Base-by-base conservation (phyloP, 2,329 filamentous ascomycete species). In the Diaporthe aspalathi region DNA sequence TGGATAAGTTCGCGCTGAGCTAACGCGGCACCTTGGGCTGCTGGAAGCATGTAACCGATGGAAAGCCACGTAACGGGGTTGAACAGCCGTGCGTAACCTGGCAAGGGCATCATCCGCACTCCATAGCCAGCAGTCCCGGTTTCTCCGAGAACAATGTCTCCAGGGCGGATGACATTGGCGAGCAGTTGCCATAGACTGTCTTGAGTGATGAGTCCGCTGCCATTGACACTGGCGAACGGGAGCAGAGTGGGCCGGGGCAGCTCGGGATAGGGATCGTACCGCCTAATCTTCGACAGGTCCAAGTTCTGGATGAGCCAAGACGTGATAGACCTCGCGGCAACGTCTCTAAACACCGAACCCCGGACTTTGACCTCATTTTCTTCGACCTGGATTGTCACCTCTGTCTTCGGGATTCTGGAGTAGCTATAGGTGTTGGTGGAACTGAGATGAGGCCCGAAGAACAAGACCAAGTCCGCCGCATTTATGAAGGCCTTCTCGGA, bases 21-120 rank as follows among this genome's bases (percentile, higher is more conserved):
- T n/a, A n/a, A n/a, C n/a, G n/a, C n/a, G n/a, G n/a, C n/a, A n/a
- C n/a, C n/a, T n/a, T n/a, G n/a, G n/a, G n/a, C n/a, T n/a, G n/a
- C n/a, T n/a, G n/a, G n/a, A n/a, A n/a, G n/a, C n/a, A n/a, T n/a
- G n/a, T n/a, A n/a, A n/a, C n/a, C n/a, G n/a, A n/a, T n/a, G n/a
- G n/a, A n/a, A n/a, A n/a, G n/a, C n/a, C n/a, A n/a, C n/a, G n/a
- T n/a, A n/a, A n/a, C n/a, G n/a, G n/a, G n/a, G n/a, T n/a, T n/a
- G n/a, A n/a, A n/a, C n/a, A n/a, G n/a, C n/a, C n/a, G n/a, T n/a
- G n/a, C n/a, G n/a, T n/a, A n/a, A n/a, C n/a, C n/a, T n/a, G n/a
- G 81, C 85, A 35, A 5, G 2, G 38, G 16, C 38, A 60, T 60
- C 29, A 45, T 38, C 24, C 20, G 29, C 2, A 56, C 32, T 9